Conservation (phyloP, 139 green algal genomes). For the Microglena sp. region DNA sequence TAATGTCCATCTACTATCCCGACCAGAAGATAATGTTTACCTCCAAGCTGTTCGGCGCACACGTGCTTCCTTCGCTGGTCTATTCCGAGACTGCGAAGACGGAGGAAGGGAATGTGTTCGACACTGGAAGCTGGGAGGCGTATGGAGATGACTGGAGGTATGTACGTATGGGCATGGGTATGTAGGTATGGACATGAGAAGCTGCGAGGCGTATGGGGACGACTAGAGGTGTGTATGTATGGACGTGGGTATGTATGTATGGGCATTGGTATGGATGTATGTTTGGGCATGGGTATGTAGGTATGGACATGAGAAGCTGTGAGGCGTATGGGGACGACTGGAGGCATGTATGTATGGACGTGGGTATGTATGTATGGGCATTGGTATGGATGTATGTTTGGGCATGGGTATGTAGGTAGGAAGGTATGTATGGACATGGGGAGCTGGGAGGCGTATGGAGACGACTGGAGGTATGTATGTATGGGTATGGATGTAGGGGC, state of each 20-base stretch:
- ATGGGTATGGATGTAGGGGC: background rate
- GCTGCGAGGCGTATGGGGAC: background rate
- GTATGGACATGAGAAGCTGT: no score
- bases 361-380: background rate
- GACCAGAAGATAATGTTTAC: slow-evolving; percentile 33
- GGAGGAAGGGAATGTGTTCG: slow-evolving; percentile 30
- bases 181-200: background rate
- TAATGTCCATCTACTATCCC: slow-evolving; percentile 40
- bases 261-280: background rate
- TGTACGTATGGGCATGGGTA: slow-evolving; percentile 42
- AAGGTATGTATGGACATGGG: slow-evolving; percentile 56
- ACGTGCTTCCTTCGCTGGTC: no score
- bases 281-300: background rate
- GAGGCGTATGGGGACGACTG: no score
- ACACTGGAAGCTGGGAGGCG: slow-evolving; percentile 64
- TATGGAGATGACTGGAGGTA: slow-evolving; percentile 75
- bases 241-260: background rate
- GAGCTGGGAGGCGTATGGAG: slow-evolving; percentile 64
- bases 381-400: no score
- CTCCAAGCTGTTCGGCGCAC: slow-evolving; percentile 61
- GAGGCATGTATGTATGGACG: background rate
- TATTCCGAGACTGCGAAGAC: no score
- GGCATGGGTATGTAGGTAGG: background rate
- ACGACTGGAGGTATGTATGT: slow-evolving; percentile 86
- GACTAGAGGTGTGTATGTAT: background rate